Evolutionary conservation across 805 yeast genomes (phyloP).

Genomic region (Wickerhamiella sergipiensis): DNA sequence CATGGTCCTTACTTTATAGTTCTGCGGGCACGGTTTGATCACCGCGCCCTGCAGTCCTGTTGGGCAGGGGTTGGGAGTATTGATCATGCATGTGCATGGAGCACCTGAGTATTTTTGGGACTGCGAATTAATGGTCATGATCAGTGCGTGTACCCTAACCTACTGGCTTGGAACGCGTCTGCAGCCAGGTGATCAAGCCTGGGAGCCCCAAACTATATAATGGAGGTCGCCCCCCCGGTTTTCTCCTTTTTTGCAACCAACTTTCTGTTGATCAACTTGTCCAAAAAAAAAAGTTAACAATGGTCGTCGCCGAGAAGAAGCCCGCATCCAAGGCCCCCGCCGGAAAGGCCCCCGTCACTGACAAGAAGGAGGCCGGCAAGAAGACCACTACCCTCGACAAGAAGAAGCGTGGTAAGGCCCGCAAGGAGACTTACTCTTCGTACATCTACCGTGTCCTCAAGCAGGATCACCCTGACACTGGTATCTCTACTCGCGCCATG

Average conservation of each 20-base stretch:
- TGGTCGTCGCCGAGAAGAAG: slow-evolving; percentile 45
- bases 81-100: neutral
- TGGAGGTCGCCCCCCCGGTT: slow-evolving; percentile 7
- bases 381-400: slow-evolving; percentile 72
- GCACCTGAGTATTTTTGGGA: neutral
- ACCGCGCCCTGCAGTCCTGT: neutral
- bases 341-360: slow-evolving; percentile 88
- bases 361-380: slow-evolving; percentile 81
- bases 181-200: neutral
- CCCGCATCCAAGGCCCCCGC: slow-evolving; percentile 51
- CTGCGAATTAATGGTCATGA: neutral
- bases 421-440: slow-evolving; percentile 97
- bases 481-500: slow-evolving; percentile 98
- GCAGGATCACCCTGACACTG: slow-evolving; percentile 99
- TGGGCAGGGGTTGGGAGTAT: neutral
- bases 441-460: slow-evolving; percentile 96
- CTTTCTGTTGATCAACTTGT: slow-evolving; percentile 11
- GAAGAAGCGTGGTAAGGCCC: slow-evolving; percentile 80
- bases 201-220: slow-evolving; percentile 1
- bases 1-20: slow-evolving; percentile 1
- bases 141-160: neutral
- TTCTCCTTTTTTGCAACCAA: slow-evolving; percentile 17
- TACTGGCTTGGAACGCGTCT: neutral
- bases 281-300: slow-evolving; percentile 21
- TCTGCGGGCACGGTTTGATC: neutral